Percentiles rank a stretch among this genome's conserved stretches.
These are phyloP conservation scores for Huntiella bhutanensis DNA, from an alignment of 2,329 filamentous ascomycete species.

Conservation along the genomic window DNA sequence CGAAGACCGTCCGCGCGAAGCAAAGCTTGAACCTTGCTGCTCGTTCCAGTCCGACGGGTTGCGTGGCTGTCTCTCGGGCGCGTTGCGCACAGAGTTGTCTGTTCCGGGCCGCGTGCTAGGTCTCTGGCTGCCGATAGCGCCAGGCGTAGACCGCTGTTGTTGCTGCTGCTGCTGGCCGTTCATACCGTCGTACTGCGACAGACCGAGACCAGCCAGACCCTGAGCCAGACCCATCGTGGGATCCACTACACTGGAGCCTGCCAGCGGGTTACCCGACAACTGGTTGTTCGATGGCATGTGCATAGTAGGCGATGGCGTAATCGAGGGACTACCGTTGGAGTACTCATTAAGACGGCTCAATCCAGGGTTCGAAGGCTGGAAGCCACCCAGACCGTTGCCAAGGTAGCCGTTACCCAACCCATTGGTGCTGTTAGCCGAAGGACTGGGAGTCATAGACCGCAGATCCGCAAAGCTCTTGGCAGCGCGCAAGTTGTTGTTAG, in stretches of 20 bases:
- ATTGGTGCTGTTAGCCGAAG: conserved; percentile 53
- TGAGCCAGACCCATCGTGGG: conserved; percentile 9
- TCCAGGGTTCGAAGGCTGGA: conserved; percentile 6
- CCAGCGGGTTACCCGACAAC: conserved; percentile 13
- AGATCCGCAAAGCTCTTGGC: conserved; percentile 95
- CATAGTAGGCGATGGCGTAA: conserved; percentile 9
- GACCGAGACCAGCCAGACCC: conserved; percentile 6
- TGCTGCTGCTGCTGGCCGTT: conserved; percentile 13
- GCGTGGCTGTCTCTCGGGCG: conserved; percentile 43
- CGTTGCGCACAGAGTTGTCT: conserved; percentile 22
- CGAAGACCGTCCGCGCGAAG: conserved; percentile 32
- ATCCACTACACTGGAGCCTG: conserved; percentile 15
- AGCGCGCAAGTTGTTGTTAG: conserved; percentile 56
- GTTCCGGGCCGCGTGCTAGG: conserved; percentile 20
- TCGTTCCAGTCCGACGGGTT: conserved; percentile 35
- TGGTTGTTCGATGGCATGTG: conserved; percentile 20
- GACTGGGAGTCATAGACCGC: conserved; percentile 85
- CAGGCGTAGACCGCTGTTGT: conserved; percentile 30
- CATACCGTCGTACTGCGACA: conserved; percentile 1
- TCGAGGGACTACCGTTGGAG: conserved; percentile 17
- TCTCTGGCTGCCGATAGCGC: conserved; percentile 47
- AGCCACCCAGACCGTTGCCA: conserved; percentile 30
- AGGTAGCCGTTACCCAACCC: conserved; percentile 45
- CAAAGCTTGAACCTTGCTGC: conserved; percentile 34
- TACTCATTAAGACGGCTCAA: conserved; percentile 9